A percentile compares a stretch with the other conserved stretches of the same genome.
Evolutionary conservation across 164 flowering plant genomes (phyloP).

Genomic region (Nelumbo lutea): DNA sequence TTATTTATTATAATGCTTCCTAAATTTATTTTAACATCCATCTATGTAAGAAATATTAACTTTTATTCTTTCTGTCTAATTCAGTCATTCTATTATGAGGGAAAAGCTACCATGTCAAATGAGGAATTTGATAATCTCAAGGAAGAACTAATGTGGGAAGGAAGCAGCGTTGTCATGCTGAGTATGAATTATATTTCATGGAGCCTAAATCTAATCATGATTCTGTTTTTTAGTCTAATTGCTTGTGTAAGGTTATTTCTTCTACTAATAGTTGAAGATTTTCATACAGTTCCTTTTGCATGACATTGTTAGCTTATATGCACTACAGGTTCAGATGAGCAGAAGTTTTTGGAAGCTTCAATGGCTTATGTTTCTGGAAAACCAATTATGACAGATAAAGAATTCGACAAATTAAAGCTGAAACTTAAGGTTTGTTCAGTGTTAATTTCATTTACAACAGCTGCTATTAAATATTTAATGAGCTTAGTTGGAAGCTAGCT

Average conservation of each 20-base stretch:
- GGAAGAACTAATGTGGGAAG: slow-evolving; percentile 99
- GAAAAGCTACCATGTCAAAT: slow-evolving; percentile 91
- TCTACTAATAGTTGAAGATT: neutral
- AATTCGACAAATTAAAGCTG: slow-evolving; percentile 63
- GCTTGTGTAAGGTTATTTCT: neutral
- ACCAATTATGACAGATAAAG: slow-evolving; percentile 70
- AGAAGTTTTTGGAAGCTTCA: slow-evolving; percentile 90
- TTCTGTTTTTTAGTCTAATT: neutral
- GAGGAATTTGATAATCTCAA: slow-evolving; percentile 97
- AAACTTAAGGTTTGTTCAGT: slow-evolving; percentile 56
- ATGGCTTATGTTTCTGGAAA: slow-evolving; percentile 92
- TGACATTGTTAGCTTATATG: slow-evolving; percentile 11
- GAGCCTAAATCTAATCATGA: no score
- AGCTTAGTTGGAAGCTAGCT: neutral
- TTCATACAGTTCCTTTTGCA: neutral
- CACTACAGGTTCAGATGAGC: slow-evolving; percentile 76
- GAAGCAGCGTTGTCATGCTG: slow-evolving; percentile 98
- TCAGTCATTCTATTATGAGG: slow-evolving; percentile 93
- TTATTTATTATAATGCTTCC: slow-evolving; percentile 2
- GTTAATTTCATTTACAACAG: neutral
- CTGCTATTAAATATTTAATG: neutral
- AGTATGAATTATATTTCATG: slow-evolving; percentile 35
- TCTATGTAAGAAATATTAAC: slow-evolving; percentile 3
- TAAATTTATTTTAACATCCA: neutral
- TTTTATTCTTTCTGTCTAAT: slow-evolving; percentile 7